Percentiles rank a stretch among this genome's conserved stretches.
phyloP scores from a whole-genome alignment of 345 rosid species.

The Eucalyptus viminalis region DNA sequence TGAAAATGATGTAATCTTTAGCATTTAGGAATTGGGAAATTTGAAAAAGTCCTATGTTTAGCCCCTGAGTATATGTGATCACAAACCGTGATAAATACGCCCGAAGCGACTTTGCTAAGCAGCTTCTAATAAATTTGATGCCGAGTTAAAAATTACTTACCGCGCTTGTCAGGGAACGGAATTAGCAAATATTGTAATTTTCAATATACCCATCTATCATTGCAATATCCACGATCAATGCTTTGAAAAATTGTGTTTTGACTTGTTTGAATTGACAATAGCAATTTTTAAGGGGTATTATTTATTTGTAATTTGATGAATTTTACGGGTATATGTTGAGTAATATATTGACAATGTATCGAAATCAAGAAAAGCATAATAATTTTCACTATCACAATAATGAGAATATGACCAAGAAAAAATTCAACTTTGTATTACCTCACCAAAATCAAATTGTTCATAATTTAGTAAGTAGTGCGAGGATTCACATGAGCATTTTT shows the following conservation, averaged over 20 bases:
- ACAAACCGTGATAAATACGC: neutral
- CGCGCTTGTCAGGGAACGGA: accelerated
- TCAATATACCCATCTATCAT: accelerated
- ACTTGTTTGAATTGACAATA: no score
- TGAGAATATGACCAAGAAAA: neutral
- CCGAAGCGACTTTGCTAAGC: neutral
- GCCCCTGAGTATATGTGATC: neutral
- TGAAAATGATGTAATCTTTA: neutral
- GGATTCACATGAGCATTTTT: neutral
- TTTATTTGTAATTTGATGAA: no score
- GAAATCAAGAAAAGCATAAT: neutral
- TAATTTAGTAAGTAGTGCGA: neutral
- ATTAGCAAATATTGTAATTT: neutral
- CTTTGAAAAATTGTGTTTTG: neutral
- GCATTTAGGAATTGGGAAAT: neutral
- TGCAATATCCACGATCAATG: accelerated
- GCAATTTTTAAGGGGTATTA: no score
- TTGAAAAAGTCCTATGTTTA: neutral
- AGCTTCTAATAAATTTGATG: neutral
- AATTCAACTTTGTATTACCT: neutral
- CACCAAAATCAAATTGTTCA: neutral
- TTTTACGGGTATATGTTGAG: neutral
- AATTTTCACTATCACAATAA: neutral
- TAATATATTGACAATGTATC: neutral
- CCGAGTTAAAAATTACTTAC: neutral